Base-by-base conservation (phyloP, 2,329 filamentous ascomycete species). In the Fusarium keratoplasticum region DNA sequence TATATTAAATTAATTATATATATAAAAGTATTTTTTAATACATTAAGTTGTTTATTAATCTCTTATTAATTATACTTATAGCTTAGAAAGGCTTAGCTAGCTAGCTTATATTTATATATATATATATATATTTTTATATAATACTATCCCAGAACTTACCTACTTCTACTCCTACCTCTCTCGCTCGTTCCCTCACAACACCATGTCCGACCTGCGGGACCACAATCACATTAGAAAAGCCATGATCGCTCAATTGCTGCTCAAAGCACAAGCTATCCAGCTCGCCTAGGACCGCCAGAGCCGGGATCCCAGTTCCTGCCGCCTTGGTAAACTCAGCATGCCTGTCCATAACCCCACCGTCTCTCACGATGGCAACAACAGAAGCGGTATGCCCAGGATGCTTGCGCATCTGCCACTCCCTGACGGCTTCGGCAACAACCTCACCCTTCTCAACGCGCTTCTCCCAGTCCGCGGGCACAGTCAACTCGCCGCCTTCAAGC, bases 351-450 rank as follows among this genome's bases (percentile, higher is more conserved):
- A 85, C 81, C 1, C 83, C 83, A 0, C 83, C 87, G 55, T 89
- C 84, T 47, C 86, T 81, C 7, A 88, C 80, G 0, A 88, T 82
- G 0, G 79, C 84, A 20, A 87, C 81, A 1, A 89, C 84, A 36
- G 83, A 85, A 0, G 84, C 83, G 4, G 71, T 22, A 69, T 89
- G 86, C 0, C 87, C 87, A 2, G 70, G 25, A 71, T 89, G 87
- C 8, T 86, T 75, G 11, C 71, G 77, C 76, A 84, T 81, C 74
- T 89, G 81, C 88, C 88, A 89, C 0, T 83, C 82, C n/a, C 81
- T 77, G 2, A 89, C 74, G 0, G 86, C 86, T 66, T 86, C 81
- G 0, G 86, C 84, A 1, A 88, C 86, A 0, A 89, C 77, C 44
- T 87, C 83, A 0, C 86, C 85, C 1, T 70, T 73, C 0, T 27